Percentiles rank a stretch among this genome's conserved stretches.
Evolutionary conservation across 2,329 filamentous ascomycete species (phyloP).

Genomic region (Colletotrichum brevisporum): DNA sequence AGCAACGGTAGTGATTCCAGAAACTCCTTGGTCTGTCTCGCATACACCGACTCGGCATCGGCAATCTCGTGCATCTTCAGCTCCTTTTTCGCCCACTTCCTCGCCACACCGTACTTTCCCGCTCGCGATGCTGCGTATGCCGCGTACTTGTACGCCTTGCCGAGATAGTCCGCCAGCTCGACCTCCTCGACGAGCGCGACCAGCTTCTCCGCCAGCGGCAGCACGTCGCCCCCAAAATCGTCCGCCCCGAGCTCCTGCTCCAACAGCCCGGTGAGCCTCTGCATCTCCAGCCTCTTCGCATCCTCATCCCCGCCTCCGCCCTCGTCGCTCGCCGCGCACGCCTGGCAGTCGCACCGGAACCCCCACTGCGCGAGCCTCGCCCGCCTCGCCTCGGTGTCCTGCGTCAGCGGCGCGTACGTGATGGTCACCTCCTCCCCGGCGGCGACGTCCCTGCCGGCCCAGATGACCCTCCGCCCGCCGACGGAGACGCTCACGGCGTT

Average conservation of each 20-base stretch:
- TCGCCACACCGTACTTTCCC: conserved; percentile 39
- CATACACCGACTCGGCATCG: conserved; percentile 33
- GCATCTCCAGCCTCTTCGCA: conserved; percentile 47
- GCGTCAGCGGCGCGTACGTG: conserved; percentile 52
- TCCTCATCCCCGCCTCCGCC: conserved; percentile 47
- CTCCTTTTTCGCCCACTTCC: conserved; percentile 44
- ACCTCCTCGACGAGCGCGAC: conserved; percentile 44
- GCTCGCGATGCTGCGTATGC: conserved; percentile 42
- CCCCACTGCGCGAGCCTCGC: conserved; percentile 50
- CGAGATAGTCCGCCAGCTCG: conserved; percentile 45
- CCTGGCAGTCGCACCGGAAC: conserved; percentile 48
- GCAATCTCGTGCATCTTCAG: conserved; percentile 42
- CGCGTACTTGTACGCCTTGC: conserved; percentile 44
- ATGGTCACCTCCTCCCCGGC: conserved; percentile 52
- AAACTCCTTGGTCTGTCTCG: conserved; percentile 26
- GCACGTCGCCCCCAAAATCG: conserved; percentile 32
- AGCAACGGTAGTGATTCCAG: conserved; percentile 33
- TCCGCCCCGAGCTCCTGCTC: conserved; percentile 46
- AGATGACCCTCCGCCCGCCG: conserved; percentile 54
- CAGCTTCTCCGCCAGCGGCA: conserved; percentile 41
- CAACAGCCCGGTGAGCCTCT: conserved; percentile 50
- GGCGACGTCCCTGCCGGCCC: conserved; percentile 48
- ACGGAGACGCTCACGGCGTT: conserved; percentile 47
- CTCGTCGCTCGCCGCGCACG: conserved; percentile 49
- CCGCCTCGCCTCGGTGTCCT: conserved; percentile 46